Conservation (phyloP, 2,329 filamentous ascomycete genomes). For the Pseudogymnoascus sp. region DNA sequence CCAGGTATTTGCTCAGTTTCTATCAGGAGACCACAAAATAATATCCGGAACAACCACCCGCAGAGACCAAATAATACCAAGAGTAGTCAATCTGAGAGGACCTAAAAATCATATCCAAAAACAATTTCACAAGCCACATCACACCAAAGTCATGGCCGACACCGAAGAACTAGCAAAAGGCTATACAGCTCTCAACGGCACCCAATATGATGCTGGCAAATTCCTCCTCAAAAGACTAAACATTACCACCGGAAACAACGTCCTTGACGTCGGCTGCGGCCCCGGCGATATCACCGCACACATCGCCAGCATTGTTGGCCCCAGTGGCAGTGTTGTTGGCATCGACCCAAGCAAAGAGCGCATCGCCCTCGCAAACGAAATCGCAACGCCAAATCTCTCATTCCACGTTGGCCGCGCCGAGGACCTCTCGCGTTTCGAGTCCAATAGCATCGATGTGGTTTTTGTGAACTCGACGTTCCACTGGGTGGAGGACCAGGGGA, state of each 20-base stretch:
- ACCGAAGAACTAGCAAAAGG: conserved; percentile 27
- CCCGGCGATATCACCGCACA: conserved; percentile 29
- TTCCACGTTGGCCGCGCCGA: conserved; percentile 25
- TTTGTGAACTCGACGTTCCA: conserved; percentile 28
- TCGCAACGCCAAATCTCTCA: conserved; percentile 25
- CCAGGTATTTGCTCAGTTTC: not conserved
- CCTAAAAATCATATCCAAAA: not conserved
- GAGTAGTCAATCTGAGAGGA: not conserved
- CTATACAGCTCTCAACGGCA: conserved; percentile 25
- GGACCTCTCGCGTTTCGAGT: conserved; percentile 25
- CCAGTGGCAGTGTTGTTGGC: conserved; percentile 20
- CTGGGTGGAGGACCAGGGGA: conserved; percentile 27
- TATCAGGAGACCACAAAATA: not conserved
- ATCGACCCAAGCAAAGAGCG: conserved; percentile 31
- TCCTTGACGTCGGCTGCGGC: conserved; percentile 33
- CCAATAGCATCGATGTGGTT: conserved; percentile 24
- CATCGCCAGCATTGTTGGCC: conserved; percentile 24
- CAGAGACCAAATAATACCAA: not conserved
- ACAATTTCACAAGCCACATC: too few species aligned
- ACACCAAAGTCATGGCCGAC: conserved; percentile 15
- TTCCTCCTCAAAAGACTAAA: conserved; percentile 25
- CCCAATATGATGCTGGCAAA: conserved; percentile 24
- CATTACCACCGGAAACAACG: conserved; percentile 20
- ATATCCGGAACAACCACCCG: not conserved
- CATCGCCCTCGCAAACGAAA: conserved; percentile 12